Evolutionary conservation across 2,329 filamentous ascomycete species (phyloP), one percentile per base, ranked within the genome.

Genomic region (Calonectria naviculata): DNA sequence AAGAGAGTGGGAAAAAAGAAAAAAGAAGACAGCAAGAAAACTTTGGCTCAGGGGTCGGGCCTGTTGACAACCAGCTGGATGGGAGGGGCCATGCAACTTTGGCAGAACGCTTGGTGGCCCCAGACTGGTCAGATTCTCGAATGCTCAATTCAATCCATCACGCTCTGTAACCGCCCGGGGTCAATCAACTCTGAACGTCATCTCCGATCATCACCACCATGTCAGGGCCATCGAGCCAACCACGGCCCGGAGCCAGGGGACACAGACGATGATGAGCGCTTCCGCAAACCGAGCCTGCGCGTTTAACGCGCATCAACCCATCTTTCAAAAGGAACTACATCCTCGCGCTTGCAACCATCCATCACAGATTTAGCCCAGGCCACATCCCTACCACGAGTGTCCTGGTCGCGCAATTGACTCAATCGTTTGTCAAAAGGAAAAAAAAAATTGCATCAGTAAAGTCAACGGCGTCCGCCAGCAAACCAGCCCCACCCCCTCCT

Each of bases 401-500:
- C 46, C 29, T 42, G 31, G 29, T 67, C 52, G 29, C n/a, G 19
- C 21, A 38, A 49, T 38, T 58, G 52, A 58, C 34, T 38, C 52
- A 58, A 58, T 58, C 31, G 24, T 17, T 54, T 58, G 2, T 38
- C 31, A 36, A 38, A 54, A 31, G 17, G 47, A 34, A 49, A 68
- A 42, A 58, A 56, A 64, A 54, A 47, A n/a, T n/a, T 68, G 41
- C n/a, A 56, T 66, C 52, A 54, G 31, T 36, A 38, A 60, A 58
- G 31, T 65, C 44, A 74, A 75, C 67, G 34, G 42, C 60, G 54
- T 56, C 67, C 52, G 62, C 67, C 67, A 70, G 24, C 67, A 65
- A 66, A 17, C 38, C 41, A 41, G 72, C 65, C 74, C 75, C 75
- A 71, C 74, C 65, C 58, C 74, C 62, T 62, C 56, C 61, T 38